Evolutionary conservation across 169 alveolate genomes (phyloP).

Genomic region (Cryptosporidium ubiquitum): DNA sequence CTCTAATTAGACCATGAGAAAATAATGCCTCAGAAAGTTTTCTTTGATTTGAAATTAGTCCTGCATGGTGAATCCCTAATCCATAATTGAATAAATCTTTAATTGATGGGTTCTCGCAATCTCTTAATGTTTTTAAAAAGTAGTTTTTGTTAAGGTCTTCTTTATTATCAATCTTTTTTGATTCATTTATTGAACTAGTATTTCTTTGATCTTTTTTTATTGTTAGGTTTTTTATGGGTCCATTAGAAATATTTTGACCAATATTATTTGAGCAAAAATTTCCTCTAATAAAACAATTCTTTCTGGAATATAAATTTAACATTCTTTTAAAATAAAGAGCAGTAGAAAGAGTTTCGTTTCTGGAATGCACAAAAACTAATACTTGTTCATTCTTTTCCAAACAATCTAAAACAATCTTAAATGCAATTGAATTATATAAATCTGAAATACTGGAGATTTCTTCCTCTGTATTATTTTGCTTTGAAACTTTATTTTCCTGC

Average conservation of each 20-base stretch:
- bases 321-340: conserved; percentile 90
- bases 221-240: conserved; percentile 76
- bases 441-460: conserved; percentile 94
- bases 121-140: conserved; percentile 20
- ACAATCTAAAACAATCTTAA: conserved; percentile 78
- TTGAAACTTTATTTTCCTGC: neutral
- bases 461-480: conserved; percentile 90
- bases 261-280: conserved; percentile 90
- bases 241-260: conserved; percentile 85
- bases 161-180: neutral
- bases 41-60: conserved; percentile 97
- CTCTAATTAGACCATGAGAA: conserved; percentile 94
- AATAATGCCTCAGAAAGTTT: conserved; percentile 96
- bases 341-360: conserved; percentile 98
- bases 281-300: conserved; percentile 84
- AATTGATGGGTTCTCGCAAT: conserved; percentile 80
- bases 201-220: neutral
- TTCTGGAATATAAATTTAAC: neutral
- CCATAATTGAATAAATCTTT: conserved; percentile 97
- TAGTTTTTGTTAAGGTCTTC: neutral
- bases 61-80: conserved; percentile 99
- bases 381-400: conserved; percentile 90
- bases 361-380: conserved; percentile 97
- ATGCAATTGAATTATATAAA: conserved; percentile 60
- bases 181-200: neutral